These are phyloP conservation scores for Oryza brachyantha DNA, from an alignment of 176 grass and related monocot species.

Conservation along the genomic window DNA sequence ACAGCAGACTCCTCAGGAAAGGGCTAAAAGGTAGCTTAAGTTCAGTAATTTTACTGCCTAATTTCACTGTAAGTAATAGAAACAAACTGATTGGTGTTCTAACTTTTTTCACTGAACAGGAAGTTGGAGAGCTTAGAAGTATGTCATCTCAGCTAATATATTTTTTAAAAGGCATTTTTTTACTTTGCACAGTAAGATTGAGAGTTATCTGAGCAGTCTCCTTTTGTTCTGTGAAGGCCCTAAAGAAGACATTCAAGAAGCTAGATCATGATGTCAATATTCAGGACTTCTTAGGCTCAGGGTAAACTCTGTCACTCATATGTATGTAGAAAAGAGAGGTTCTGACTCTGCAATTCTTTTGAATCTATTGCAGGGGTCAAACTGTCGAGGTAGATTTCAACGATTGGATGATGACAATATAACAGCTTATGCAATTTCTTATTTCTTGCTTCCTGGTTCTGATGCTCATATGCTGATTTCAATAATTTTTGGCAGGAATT, in stretches of 20 bases:
- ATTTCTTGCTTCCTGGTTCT: neutral
- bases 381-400: conserved; percentile 58
- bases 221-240: conserved; percentile 45
- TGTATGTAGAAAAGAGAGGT: neutral
- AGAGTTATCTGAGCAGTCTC: conserved; percentile 12
- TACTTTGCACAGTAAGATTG: neutral
- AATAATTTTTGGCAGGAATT: conserved; percentile 48
- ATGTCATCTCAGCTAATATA: conserved; percentile 21
- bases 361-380: conserved; percentile 52
- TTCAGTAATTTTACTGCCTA: neutral
- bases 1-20: conserved; percentile 70
- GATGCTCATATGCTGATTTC: neutral
- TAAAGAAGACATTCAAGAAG: conserved; percentile 90
- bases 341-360: conserved; percentile 30
- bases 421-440: conserved; percentile 12
- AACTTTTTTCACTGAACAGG: conserved; percentile 27
- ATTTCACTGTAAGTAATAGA: neutral
- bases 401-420: neutral
- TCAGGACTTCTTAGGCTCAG: conserved; percentile 73
- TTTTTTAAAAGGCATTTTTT: neutral
- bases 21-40: conserved; percentile 58
- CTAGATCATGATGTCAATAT: conserved; percentile 83
- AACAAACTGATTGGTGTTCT: neutral
- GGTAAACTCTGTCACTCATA: conserved; percentile 51
- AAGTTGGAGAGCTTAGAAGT: conserved; percentile 80